Base-by-base conservation (phyloP, 164 flowering plant species). In the Annona cherimola region DNA sequence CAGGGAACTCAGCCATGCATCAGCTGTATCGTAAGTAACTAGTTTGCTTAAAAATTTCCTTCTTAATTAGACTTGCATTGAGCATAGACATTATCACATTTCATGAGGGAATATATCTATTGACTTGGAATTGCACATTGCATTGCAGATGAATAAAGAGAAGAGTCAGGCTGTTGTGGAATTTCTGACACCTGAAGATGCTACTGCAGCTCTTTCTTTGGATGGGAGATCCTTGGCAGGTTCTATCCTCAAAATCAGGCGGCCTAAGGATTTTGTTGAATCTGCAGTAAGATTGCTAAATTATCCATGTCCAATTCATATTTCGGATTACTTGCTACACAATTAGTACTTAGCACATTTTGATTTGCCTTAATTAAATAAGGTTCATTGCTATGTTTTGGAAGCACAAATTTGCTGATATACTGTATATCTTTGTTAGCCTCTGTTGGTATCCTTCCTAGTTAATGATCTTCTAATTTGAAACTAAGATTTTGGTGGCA, bases 101-200 rank as follows among this genome's bases (percentile, higher is more conserved):
- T 61, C 3, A 65, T 65, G 14, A 65, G 35, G 67, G 46, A 61
- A 26, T 61, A 63, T 41, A 55, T 43, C 14, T 50, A 16, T 50
- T 50, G 57, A 50, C 57, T 50, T 50, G 57, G 12, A 55, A 4
- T 26, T 62, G 35, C 9, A 62, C 67, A 19, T 11, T 12, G 1
- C 5, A 60, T 16, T 80, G 83, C 87, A 96, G 99, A 82, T 93
- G 68, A 82, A 93, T 83, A 89, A 88, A 76, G 98, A 88, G 70
- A 93, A 88, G 76, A 83, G 88, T 39, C 97, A 89, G 76, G 98
- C 98, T 77, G 76, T 96, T 78, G 85, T 93, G 72, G 99, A 96
- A 76, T 93, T 96, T 81, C 87, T 96, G 64, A 89, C 99, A 18
- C 90, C 97, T 26, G 96, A 92, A 79, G 87, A 89, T 89, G 97